Conservation (phyloP, 2,329 filamentous ascomycete genomes). For the Rutstroemia sp. region DNA sequence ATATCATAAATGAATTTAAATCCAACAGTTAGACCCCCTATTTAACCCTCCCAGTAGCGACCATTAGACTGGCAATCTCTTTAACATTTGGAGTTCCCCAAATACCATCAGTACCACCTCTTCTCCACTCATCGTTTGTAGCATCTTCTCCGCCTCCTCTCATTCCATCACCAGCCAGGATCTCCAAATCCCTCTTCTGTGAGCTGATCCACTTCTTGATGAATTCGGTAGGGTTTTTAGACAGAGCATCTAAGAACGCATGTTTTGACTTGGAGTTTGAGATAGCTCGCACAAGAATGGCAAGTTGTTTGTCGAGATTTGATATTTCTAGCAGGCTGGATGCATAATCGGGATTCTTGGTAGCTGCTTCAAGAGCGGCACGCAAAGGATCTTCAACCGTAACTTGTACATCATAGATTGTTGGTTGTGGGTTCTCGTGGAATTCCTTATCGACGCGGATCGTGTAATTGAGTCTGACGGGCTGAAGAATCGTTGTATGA, state of each 20-base stretch:
- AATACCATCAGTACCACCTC: constrained; percentile 51
- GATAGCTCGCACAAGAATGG: constrained; percentile 74
- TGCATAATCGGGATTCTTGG: constrained; percentile 63
- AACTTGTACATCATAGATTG: constrained; percentile 85
- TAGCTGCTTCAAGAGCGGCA: constrained; percentile 55
- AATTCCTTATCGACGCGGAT: constrained; percentile 87
- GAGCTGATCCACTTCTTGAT: constrained; percentile 82
- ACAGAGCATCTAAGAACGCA: constrained; percentile 72
- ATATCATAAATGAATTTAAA: constrained; percentile 1
- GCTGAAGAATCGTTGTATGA: constrained; percentile 73
- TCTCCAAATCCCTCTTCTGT: constrained; percentile 55
- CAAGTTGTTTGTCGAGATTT: constrained; percentile 75
- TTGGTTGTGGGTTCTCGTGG: constrained; percentile 66
- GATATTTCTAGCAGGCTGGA: constrained; percentile 69
- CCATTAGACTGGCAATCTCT: constrained; percentile 47
- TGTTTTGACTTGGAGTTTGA: constrained; percentile 84
- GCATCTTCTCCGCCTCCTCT: constrained; percentile 50
- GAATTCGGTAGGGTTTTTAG: constrained; percentile 76
- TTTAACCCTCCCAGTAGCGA: neutral
- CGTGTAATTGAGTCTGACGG: constrained; percentile 81
- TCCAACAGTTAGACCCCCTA: neutral
- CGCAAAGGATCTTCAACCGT: constrained; percentile 76
- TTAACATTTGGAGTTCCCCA: constrained; percentile 56
- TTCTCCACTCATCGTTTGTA: constrained; percentile 61
- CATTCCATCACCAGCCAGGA: constrained; percentile 29